Conservation (phyloP, 345 rosid genomes). For the Eucalyptus grandis region DNA sequence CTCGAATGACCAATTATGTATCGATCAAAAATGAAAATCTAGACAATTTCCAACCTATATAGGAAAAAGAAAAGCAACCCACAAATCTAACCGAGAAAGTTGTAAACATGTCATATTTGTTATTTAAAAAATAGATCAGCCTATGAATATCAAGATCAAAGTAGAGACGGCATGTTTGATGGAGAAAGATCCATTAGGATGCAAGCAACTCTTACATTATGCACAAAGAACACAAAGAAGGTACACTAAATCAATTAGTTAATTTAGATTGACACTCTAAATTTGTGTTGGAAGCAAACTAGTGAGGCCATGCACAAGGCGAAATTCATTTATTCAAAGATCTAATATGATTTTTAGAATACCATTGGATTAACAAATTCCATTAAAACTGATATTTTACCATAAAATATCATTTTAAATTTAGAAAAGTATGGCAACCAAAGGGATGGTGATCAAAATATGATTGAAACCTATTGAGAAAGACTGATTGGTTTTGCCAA, state of each 20-base stretch:
- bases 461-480: neutral
- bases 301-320: neutral
- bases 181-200: neutral
- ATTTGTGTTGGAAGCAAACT: neutral
- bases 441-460: neutral
- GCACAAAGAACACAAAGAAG: neutral
- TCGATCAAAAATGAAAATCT: neutral
- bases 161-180: neutral
- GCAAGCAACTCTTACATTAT: neutral
- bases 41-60: neutral
- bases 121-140: neutral
- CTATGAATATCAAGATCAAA: neutral
- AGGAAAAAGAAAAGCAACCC: neutral
- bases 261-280: neutral
- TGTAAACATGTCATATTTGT: neutral
- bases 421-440: neutral
- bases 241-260: neutral
- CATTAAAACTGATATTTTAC: neutral
- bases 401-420: neutral
- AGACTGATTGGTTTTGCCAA: neutral
- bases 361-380: neutral
- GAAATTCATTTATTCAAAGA: neutral
- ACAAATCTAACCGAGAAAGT: neutral
- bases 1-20: neutral
- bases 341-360: neutral